Evolutionary conservation across 2,329 filamentous ascomycete species (phyloP).

Genomic region (Orbilia quercus): DNA sequence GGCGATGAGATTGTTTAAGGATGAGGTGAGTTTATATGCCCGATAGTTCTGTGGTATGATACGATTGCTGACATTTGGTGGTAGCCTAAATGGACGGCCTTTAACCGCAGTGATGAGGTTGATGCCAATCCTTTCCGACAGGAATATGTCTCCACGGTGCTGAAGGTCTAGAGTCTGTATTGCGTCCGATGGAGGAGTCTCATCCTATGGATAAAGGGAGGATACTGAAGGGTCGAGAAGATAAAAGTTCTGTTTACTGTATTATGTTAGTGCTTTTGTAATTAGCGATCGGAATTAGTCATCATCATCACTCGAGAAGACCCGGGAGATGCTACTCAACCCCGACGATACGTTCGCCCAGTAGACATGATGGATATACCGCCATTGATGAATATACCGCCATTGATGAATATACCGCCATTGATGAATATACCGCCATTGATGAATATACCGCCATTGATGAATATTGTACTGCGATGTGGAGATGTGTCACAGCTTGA

Average conservation of each 20-base stretch:
- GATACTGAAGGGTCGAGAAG: background rate
- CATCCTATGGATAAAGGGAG: background rate
- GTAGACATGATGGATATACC: too few species aligned
- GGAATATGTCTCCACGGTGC: slow-evolving; percentile 72
- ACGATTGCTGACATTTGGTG: background rate
- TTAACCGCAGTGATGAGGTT: slow-evolving; percentile 82
- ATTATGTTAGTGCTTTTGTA: background rate
- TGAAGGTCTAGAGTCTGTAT: slow-evolving; percentile 32
- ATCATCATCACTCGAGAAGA: too few species aligned
- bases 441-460: too few species aligned
- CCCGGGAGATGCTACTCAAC: too few species aligned
- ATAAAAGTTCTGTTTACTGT: background rate
- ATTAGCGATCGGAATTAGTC: slow-evolving; percentile 6
- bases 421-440: too few species aligned
- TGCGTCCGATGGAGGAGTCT: too few species aligned
- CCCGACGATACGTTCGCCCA: too few species aligned
- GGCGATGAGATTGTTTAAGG: slow-evolving; percentile 96
- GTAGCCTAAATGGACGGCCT: slow-evolving; percentile 89
- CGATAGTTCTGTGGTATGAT: too few species aligned
- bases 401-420: too few species aligned
- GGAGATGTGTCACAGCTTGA: too few species aligned
- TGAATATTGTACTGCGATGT: too few species aligned
- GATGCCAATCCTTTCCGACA: slow-evolving; percentile 82
- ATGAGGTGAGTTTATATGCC: slow-evolving; percentile 71
- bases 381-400: too few species aligned